These are phyloP conservation scores for Coniochaeta sp. DNA, from an alignment of 2,329 filamentous ascomycete genomes.

Conservation along the genomic window DNA sequence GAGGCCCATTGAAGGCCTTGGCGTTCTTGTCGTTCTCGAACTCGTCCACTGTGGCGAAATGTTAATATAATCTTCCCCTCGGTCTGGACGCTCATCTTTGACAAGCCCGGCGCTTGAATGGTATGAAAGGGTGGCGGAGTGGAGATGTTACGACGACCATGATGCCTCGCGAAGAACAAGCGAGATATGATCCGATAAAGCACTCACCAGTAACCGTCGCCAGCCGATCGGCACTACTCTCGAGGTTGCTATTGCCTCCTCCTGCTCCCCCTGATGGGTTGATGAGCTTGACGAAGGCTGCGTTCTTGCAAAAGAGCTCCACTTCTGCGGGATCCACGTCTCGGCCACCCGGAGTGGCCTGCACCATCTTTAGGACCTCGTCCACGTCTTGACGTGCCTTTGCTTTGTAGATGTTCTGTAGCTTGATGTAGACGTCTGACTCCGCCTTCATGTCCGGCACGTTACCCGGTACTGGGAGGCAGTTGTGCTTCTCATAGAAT, in stretches of 20 bases:
- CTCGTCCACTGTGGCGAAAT: slow-evolving; percentile 38
- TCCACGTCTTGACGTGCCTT: slow-evolving; percentile 74
- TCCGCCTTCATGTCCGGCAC: slow-evolving; percentile 97
- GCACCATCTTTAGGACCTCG: slow-evolving; percentile 64
- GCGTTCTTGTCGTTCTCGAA: slow-evolving; percentile 47
- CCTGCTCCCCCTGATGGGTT: slow-evolving; percentile 39
- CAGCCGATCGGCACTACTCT: slow-evolving; percentile 31
- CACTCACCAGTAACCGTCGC: slow-evolving; percentile 48
- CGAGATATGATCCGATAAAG: background rate
- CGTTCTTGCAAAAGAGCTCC: slow-evolving; percentile 92
- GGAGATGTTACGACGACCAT: background rate
- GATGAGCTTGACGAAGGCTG: slow-evolving; percentile 84
- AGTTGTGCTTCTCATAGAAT: slow-evolving; percentile 67
- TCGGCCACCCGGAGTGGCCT: slow-evolving; percentile 38
- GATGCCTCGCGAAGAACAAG: background rate
- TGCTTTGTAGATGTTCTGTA: slow-evolving; percentile 88
- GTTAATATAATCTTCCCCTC: slow-evolving; percentile 14
- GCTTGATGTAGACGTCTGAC: slow-evolving; percentile 78
- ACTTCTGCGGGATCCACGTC: slow-evolving; percentile 65
- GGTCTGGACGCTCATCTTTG: background rate
- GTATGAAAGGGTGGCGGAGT: slow-evolving; percentile 3
- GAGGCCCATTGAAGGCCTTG: slow-evolving; percentile 37
- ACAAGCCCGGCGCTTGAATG: background rate
- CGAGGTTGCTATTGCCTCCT: background rate
- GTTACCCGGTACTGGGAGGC: slow-evolving; percentile 76